phyloP scores from a whole-genome alignment of 2,329 filamentous ascomycete genomes.

The Fusarium citri region DNA sequence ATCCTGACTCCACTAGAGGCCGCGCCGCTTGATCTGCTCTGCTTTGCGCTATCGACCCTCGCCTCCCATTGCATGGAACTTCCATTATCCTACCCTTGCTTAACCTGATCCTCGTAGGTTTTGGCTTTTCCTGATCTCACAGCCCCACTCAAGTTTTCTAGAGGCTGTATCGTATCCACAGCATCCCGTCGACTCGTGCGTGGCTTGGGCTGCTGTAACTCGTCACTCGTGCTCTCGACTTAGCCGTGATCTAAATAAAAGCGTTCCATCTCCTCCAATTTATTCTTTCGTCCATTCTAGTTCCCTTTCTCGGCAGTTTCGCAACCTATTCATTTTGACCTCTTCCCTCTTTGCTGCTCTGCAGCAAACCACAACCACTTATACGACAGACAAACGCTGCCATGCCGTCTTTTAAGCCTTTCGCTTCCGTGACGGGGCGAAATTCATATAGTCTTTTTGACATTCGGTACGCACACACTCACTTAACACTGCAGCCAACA shows the following conservation, averaged over 20 bases:
- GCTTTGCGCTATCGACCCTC: slow-evolving; percentile 36
- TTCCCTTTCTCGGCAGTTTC: slow-evolving; percentile 38
- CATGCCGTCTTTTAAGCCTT: slow-evolving; percentile 69
- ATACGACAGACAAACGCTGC: slow-evolving; percentile 41
- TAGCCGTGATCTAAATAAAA: slow-evolving; percentile 45
- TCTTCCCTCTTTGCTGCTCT: slow-evolving; percentile 15
- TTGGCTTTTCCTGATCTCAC: slow-evolving; percentile 40
- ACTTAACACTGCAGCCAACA: not conserved
- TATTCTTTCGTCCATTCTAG: slow-evolving; percentile 36
- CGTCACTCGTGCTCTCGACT: slow-evolving; percentile 34
- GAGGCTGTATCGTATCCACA: slow-evolving; percentile 39
- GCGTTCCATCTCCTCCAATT: slow-evolving; percentile 43
- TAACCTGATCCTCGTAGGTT: slow-evolving; percentile 30
- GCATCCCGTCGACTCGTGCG: slow-evolving; percentile 39
- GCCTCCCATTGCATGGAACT: slow-evolving; percentile 37
- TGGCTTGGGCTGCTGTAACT: slow-evolving; percentile 39
- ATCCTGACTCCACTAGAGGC: slow-evolving; percentile 42
- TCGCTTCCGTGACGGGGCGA: slow-evolving; percentile 63
- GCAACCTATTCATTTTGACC: slow-evolving; percentile 21
- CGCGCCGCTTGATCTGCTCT: slow-evolving; percentile 43
- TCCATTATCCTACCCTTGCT: slow-evolving; percentile 34
- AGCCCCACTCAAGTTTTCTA: slow-evolving; percentile 39
- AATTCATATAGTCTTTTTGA: slow-evolving; percentile 67
- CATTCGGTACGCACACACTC: slow-evolving; percentile 61
- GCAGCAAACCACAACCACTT: slow-evolving; percentile 25